Evolutionary conservation across 2,329 filamentous ascomycete species (phyloP).

Genomic region (Ophiostoma montium): DNA sequence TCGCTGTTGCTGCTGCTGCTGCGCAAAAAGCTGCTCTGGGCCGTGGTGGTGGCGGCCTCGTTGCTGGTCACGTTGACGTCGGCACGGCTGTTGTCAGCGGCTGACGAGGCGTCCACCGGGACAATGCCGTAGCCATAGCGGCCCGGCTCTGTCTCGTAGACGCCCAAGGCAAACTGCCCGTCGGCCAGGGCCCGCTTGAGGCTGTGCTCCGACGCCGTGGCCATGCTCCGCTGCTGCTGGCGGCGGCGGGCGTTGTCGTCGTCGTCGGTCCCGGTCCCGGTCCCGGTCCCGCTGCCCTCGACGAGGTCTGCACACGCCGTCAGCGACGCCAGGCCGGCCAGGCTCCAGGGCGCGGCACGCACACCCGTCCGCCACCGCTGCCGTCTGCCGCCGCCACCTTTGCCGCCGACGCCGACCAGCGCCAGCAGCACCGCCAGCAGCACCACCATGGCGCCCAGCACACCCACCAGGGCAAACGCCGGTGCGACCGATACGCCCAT

Average conservation of each 20-base stretch:
- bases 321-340: conserved; percentile 23
- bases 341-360: conserved; percentile 26
- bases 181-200: conserved; percentile 14
- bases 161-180: conserved; percentile 19
- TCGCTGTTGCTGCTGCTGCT: neutral
- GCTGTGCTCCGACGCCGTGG: conserved; percentile 12
- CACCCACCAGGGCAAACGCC: conserved; percentile 19
- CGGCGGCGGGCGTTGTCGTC: no score
- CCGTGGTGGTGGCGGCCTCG: neutral
- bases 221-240: conserved; percentile 4
- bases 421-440: conserved; percentile 18
- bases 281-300: neutral
- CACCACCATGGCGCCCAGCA: conserved; percentile 20
- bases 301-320: conserved; percentile 19
- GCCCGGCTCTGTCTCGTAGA: conserved; percentile 15
- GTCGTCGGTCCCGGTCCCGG: no score
- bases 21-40: neutral
- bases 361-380: conserved; percentile 21
- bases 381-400: no score
- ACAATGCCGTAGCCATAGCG: conserved; percentile 21
- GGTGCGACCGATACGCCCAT: conserved; percentile 22
- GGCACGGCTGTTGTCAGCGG: no score
- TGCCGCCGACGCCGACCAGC: conserved; percentile 19
- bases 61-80: neutral
- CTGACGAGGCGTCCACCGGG: conserved; percentile 15